These are phyloP conservation scores for Linnemannia zychae DNA, from an alignment of 192 early-diverging fungal species.

Conservation along the genomic window DNA sequence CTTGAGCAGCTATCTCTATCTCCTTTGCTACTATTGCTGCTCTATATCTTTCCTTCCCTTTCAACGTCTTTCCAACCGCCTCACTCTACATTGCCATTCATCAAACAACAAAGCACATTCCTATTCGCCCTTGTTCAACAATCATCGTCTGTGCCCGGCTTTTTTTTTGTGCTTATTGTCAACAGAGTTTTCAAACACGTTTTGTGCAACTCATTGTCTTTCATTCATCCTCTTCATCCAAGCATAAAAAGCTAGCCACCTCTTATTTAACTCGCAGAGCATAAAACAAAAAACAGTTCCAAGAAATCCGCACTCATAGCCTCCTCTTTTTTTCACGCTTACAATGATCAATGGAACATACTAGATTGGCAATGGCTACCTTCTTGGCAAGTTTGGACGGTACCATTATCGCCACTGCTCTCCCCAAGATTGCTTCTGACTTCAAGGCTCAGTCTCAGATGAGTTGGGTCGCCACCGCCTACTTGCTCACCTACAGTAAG, in stretches of 20 bases:
- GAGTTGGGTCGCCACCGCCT: slow-evolving; percentile 85
- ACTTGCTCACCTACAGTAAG: slow-evolving; percentile 67
- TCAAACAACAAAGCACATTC: not conserved
- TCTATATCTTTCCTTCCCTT: not conserved
- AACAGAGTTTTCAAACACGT: not conserved
- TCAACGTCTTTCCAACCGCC: not conserved
- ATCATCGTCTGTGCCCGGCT: not conserved
- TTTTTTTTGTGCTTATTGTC: not conserved
- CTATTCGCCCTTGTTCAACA: not conserved
- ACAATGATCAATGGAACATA: not conserved
- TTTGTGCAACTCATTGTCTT: not conserved
- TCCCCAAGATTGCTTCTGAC: slow-evolving; percentile 69
- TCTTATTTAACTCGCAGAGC: not conserved
- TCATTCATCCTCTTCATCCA: not conserved
- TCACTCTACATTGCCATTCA: not conserved
- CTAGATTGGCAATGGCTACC: slow-evolving; percentile 60
- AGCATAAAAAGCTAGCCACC: not conserved
- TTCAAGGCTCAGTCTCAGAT: slow-evolving; percentile 71
- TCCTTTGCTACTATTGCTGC: not conserved
- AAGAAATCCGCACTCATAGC: too few species aligned
- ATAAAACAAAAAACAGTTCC: not conserved
- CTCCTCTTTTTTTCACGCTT: not conserved
- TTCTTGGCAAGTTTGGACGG: slow-evolving; percentile 72
- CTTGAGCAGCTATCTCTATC: not conserved
- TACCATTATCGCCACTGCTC: slow-evolving; percentile 72